Base-by-base conservation (phyloP, 345 rosid genomes). In the Moricandia moricandioides region DNA sequence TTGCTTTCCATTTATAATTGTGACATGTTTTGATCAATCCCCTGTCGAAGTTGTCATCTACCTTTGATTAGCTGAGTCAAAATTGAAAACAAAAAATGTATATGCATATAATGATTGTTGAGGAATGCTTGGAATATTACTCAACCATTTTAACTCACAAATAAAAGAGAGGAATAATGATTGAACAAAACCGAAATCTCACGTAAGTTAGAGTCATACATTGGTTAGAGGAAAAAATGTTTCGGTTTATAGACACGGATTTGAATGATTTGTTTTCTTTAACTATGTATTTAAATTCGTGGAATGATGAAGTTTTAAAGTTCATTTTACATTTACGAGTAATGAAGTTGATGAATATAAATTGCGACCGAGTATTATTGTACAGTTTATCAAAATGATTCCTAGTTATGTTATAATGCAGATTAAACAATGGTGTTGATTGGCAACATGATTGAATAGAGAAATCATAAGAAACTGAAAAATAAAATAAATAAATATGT, bases 1-100 rank as follows among this genome's bases (percentile, higher is more conserved):
- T 71, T 77, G 9, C 61, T 70, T 70, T 77, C 71, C 61, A 31
- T 45, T 65, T 70, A 21, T 31, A 65, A 24, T 5, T 26, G 39
- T 65, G 45, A 70, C 29, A 12, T 5, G 35, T 12, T 31, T 39
- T 35, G 51, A 61, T 63, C 58, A 55, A 63, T 37, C 58, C 3
- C 29, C 47, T 51, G 57, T 62, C 31, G 13, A 62, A 52, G 7
- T 29, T 30, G 71, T 55, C 70, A 39, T 39, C 18, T 62, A 37
- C 33, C 57, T 62, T 40, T 67, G 40, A 47, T 67, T 49, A 60
- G 67, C 61, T 59, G 51, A 27, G 18, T 27, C 9, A 35, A 35
- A 75, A 24, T 26, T 51, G 9, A 61, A 13, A 69, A 67, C 6
- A 43, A 5, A 13, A 43, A 43, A 43, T 18, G 13, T 14, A 11